Evolutionary conservation across 306 rosid genomes (phyloP).

Genomic region (Quercus wislizeni): DNA sequence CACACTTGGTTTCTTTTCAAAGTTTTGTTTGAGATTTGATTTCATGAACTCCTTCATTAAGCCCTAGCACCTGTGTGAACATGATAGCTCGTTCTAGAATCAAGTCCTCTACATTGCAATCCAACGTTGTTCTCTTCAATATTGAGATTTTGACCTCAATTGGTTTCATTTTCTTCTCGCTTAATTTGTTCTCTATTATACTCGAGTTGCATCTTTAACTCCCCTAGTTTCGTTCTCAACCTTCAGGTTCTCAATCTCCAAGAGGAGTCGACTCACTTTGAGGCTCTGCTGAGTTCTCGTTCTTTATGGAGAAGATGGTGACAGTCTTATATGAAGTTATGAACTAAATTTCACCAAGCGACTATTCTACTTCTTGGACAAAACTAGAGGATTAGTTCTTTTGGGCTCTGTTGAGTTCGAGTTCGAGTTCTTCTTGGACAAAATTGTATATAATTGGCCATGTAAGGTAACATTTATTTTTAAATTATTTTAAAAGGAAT

Average conservation of each 20-base stretch:
- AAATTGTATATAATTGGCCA: too few relatives aligned
- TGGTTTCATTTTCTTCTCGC: slow-evolving; percentile 35
- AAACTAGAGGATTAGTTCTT: too few relatives aligned
- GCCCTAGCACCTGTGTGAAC: slow-evolving; percentile 63
- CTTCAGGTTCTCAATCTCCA: slow-evolving; percentile 61
- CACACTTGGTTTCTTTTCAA: slow-evolving; percentile 44
- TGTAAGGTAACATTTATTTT: too few relatives aligned
- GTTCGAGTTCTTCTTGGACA: too few relatives aligned
- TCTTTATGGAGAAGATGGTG: slow-evolving; percentile 55
- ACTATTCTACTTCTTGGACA: too few relatives aligned
- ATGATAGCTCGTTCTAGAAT: slow-evolving; percentile 40
- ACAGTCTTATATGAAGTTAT: slow-evolving; percentile 46
- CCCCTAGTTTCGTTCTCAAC: not conserved
- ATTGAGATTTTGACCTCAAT: slow-evolving; percentile 63
- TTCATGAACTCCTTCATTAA: slow-evolving; percentile 47
- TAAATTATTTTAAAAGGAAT: too few relatives aligned
- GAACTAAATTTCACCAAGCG: too few relatives aligned
- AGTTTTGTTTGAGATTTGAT: slow-evolving; percentile 52
- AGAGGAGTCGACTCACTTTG: slow-evolving; percentile 28
- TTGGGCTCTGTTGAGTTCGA: too few relatives aligned
- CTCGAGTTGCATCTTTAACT: slow-evolving; percentile 28
- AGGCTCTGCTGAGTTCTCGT: slow-evolving; percentile 19
- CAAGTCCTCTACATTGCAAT: slow-evolving; percentile 29
- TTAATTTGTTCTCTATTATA: slow-evolving; percentile 38
- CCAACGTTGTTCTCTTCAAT: slow-evolving; percentile 49